phyloP scores from a whole-genome alignment of 805 yeast species.

The Candida montana region DNA sequence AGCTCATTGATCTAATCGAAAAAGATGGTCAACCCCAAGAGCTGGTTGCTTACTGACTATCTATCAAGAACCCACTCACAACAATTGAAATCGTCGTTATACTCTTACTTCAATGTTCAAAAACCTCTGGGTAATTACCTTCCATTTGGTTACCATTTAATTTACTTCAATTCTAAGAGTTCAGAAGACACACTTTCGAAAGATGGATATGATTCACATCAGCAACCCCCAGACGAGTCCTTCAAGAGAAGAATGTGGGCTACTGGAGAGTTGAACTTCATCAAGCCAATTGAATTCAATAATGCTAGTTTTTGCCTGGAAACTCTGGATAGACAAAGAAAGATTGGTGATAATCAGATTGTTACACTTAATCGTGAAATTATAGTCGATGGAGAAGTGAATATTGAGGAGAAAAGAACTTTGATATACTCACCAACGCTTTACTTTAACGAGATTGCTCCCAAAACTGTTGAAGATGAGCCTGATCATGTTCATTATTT shows the following conservation, averaged over 20 bases:
- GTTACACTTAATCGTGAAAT: slow-evolving; percentile 55
- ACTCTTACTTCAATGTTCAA: slow-evolving; percentile 22
- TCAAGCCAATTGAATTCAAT: slow-evolving; percentile 32
- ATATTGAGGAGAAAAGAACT: slow-evolving; percentile 48
- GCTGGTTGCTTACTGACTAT: slow-evolving; percentile 19
- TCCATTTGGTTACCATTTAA: slow-evolving; percentile 57
- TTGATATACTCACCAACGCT: slow-evolving; percentile 53
- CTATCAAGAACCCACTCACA: slow-evolving; percentile 19
- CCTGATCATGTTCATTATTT: slow-evolving; percentile 26
- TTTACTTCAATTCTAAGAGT: slow-evolving; percentile 59
- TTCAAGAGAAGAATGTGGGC: slow-evolving; percentile 75
- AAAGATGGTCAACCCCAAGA: slow-evolving; percentile 9
- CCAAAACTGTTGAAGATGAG: background rate
- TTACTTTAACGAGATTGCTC: slow-evolving; percentile 6
- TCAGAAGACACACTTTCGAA: slow-evolving; percentile 41
- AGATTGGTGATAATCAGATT: slow-evolving; percentile 33
- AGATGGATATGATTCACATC: slow-evolving; percentile 82
- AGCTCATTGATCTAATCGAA: too few species aligned
- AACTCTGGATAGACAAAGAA: slow-evolving; percentile 37
- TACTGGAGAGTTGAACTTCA: slow-evolving; percentile 53
- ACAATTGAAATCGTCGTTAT: slow-evolving; percentile 19
- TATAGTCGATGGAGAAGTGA: slow-evolving; percentile 24
- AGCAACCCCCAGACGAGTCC: slow-evolving; percentile 26
- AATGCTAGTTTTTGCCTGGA: slow-evolving; percentile 48
- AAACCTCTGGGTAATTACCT: slow-evolving; percentile 16